These are phyloP conservation scores for Colletotrichum filicis DNA, from an alignment of 2,329 filamentous ascomycete species.

Conservation along the genomic window DNA sequence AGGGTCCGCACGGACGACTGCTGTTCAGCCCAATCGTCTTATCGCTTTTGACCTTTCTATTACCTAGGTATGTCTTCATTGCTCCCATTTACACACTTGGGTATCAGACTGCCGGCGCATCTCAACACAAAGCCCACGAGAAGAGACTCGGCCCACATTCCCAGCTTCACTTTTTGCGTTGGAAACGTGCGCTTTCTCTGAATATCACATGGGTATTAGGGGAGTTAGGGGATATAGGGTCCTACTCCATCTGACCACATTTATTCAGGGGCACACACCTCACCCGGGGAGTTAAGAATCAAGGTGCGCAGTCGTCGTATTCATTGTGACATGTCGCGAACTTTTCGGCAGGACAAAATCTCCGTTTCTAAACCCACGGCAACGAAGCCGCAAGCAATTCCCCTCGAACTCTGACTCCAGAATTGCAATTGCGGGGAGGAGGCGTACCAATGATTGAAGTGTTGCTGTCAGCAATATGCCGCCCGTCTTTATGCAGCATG, in stretches of 20 bases:
- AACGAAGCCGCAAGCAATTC: too few species aligned
- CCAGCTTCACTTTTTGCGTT: too few species aligned
- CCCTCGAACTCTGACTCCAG: not conserved
- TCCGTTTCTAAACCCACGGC: too few species aligned
- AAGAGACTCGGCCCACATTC: not conserved
- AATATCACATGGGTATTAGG: not conserved
- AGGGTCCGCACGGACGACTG: conserved; percentile 1
- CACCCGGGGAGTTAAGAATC: not conserved
- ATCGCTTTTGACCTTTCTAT: too few species aligned
- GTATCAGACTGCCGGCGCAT: not conserved
- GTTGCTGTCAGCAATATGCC: not conserved
- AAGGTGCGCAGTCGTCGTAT: not conserved
- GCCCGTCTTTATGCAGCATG: not conserved
- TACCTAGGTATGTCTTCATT: not conserved
- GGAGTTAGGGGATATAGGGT: not conserved
- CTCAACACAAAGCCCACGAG: not conserved
- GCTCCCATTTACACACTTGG: not conserved
- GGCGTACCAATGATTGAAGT: not conserved
- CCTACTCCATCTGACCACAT: not conserved
- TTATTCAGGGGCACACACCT: not conserved
- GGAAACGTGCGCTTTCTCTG: too few species aligned
- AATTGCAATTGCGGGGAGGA: not conserved
- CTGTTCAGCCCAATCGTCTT: not conserved
- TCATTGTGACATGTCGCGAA: not conserved
- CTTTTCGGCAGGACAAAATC: not conserved